These are phyloP conservation scores for Mrakia hoshinonis DNA, from an alignment of 768 basidiomycete species.

Conservation along the genomic window DNA sequence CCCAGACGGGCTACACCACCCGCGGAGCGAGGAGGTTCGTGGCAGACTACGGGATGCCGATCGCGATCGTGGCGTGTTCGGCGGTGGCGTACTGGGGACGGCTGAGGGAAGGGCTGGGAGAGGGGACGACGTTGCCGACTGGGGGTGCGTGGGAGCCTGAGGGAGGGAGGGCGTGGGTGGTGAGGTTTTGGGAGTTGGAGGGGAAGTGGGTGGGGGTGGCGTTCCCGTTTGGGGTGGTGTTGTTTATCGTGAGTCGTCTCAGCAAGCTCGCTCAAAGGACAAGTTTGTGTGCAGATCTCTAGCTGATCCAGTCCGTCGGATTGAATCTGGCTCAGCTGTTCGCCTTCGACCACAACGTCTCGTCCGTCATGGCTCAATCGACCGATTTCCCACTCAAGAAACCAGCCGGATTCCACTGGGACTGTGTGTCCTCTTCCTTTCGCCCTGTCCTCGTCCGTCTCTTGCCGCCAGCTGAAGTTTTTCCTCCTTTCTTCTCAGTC, in stretches of 20 bases:
- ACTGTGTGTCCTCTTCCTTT: constrained; percentile 16
- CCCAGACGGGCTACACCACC: constrained; percentile 60
- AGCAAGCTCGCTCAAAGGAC: background rate
- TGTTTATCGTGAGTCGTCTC: constrained; percentile 57
- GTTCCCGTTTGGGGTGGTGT: constrained; percentile 74
- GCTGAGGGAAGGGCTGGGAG: constrained; percentile 43
- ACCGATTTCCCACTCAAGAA: constrained; percentile 82
- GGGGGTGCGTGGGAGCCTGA: constrained; percentile 63
- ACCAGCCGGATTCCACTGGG: constrained; percentile 54
- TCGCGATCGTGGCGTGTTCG: constrained; percentile 56
- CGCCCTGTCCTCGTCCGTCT: background rate
- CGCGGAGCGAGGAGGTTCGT: constrained; percentile 65
- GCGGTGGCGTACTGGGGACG: constrained; percentile 47
- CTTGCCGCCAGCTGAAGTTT: constrained; percentile 53
- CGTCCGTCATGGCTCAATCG: constrained; percentile 73
- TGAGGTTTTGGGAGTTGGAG: constrained; percentile 78
- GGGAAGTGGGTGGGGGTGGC: constrained; percentile 84
- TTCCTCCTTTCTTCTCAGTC: constrained; percentile 37
- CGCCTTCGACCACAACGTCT: constrained; percentile 48
- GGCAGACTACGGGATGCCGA: constrained; percentile 85
- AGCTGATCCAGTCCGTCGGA: too few relatives aligned
- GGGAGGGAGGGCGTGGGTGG: constrained; percentile 64
- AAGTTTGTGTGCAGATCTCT: too few relatives aligned
- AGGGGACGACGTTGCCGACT: constrained; percentile 54
- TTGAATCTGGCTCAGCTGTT: too few relatives aligned